Conservation (phyloP, 2,329 filamentous ascomycete genomes). For the Calonectria fujianensis region DNA sequence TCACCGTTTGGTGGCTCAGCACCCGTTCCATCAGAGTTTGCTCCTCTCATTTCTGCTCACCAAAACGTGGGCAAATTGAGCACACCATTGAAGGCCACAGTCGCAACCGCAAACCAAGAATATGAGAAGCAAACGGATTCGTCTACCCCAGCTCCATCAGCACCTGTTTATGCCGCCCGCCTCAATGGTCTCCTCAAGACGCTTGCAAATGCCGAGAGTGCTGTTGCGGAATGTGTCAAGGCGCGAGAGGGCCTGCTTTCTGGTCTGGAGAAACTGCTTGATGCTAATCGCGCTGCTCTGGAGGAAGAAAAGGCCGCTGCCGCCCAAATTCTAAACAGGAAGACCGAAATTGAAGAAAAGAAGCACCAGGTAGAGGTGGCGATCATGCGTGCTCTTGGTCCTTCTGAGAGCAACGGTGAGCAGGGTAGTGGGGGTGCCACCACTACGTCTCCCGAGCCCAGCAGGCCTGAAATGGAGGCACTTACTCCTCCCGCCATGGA, state of each 20-base stretch:
- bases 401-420: slow-evolving; percentile 72
- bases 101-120: slow-evolving; percentile 84
- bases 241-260: slow-evolving; percentile 85
- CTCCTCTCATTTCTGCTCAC: slow-evolving; percentile 83
- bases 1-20: slow-evolving; percentile 76
- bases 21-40: slow-evolving; percentile 84
- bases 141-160: slow-evolving; percentile 80
- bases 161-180: slow-evolving; percentile 93
- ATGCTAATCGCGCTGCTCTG: slow-evolving; percentile 82
- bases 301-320: slow-evolving; percentile 80
- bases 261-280: slow-evolving; percentile 88
- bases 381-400: slow-evolving; percentile 89
- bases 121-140: slow-evolving; percentile 90
- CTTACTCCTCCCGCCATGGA: slow-evolving; percentile 84
- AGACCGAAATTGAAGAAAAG: slow-evolving; percentile 83
- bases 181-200: slow-evolving; percentile 93
- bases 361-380: slow-evolving; percentile 92
- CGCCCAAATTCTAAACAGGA: slow-evolving; percentile 79
- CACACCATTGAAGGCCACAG: slow-evolving; percentile 78
- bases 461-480: slow-evolving; percentile 88
- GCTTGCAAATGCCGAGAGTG: slow-evolving; percentile 90
- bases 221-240: slow-evolving; percentile 92
- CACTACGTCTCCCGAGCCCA: slow-evolving; percentile 74
- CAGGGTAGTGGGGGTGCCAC: slow-evolving; percentile 67
- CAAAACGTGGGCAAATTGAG: slow-evolving; percentile 84